Percentiles rank a stretch among this genome's conserved stretches.
Conservation (phyloP, 2,329 filamentous ascomycete genomes). For the Ascochyta koolunga region DNA sequence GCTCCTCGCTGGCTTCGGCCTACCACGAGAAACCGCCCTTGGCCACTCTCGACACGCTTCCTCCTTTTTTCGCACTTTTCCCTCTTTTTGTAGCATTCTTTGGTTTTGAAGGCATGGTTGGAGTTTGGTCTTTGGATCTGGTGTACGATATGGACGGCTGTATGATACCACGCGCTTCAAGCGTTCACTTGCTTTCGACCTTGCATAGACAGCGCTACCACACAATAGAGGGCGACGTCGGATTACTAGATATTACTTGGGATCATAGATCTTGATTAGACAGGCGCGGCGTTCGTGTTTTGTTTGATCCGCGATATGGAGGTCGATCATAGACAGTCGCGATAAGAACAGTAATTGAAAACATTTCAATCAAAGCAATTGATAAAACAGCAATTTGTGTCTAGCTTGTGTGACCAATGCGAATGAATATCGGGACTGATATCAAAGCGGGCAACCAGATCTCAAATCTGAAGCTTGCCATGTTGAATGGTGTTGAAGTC, state of each 20-base stretch:
- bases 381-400: neutral
- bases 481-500: neutral
- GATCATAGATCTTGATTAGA: conserved; percentile 15
- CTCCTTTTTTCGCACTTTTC: conserved; percentile 3
- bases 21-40: conserved; percentile 1
- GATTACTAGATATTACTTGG: conserved; percentile 1
- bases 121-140: conserved; percentile 20
- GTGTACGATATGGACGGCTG: conserved; percentile 19
- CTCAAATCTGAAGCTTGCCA: neutral
- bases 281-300: neutral
- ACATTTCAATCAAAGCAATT: neutral
- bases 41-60: conserved; percentile 2
- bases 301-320: neutral
- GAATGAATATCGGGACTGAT: neutral
- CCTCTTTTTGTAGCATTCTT: conserved; percentile 14
- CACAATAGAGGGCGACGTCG: conserved; percentile 9
- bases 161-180: conserved; percentile 18
- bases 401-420: neutral
- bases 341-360: neutral
- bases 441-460: no score
- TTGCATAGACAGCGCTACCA: conserved; percentile 22
- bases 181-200: conserved; percentile 13
- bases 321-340: conserved; percentile 4
- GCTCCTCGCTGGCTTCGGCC: conserved; percentile 6
- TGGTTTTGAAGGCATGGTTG: conserved; percentile 17